phyloP scores from a whole-genome alignment of 2,329 filamentous ascomycete species.

The Paracoccidioides brasiliensis region DNA sequence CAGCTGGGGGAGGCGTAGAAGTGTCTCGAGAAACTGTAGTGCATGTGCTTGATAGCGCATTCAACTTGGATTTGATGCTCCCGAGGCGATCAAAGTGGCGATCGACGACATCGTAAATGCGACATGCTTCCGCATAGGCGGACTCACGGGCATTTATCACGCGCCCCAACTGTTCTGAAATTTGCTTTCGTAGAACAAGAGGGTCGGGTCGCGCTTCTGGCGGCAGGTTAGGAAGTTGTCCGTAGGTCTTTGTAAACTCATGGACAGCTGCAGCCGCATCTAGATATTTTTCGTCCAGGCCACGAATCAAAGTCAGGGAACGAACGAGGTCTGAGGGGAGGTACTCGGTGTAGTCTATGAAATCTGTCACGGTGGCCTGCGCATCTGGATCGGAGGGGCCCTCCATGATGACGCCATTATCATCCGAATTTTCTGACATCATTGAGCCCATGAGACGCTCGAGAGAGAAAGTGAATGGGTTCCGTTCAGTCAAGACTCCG shows the following conservation, averaged over 20 bases:
- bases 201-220: slow-evolving; percentile 39
- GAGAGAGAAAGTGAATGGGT: neutral
- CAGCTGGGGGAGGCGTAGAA: slow-evolving; percentile 24
- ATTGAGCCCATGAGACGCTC: slow-evolving; percentile 7
- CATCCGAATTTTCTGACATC: slow-evolving; percentile 32
- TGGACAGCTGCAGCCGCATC: slow-evolving; percentile 30
- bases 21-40: slow-evolving; percentile 43
- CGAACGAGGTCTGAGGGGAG: slow-evolving; percentile 52
- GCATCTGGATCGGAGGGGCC: slow-evolving; percentile 48
- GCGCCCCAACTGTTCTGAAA: slow-evolving; percentile 43
- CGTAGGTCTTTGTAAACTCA: slow-evolving; percentile 31
- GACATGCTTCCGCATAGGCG: slow-evolving; percentile 42
- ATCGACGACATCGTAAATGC: slow-evolving; percentile 45
- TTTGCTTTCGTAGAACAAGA: slow-evolving; percentile 39
- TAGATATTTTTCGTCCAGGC: slow-evolving; percentile 34
- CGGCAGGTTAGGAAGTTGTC: slow-evolving; percentile 39
- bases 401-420: slow-evolving; percentile 32
- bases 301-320: slow-evolving; percentile 48
- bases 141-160: slow-evolving; percentile 44
- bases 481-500: slow-evolving; percentile 1
- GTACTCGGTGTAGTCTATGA: slow-evolving; percentile 57
- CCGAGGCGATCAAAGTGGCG: slow-evolving; percentile 45
- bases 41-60: slow-evolving; percentile 43
- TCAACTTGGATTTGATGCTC: slow-evolving; percentile 48
- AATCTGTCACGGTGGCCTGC: slow-evolving; percentile 53